phyloP scores from a whole-genome alignment of 139 green algal genomes.

The Helicosporidium sp. region DNA sequence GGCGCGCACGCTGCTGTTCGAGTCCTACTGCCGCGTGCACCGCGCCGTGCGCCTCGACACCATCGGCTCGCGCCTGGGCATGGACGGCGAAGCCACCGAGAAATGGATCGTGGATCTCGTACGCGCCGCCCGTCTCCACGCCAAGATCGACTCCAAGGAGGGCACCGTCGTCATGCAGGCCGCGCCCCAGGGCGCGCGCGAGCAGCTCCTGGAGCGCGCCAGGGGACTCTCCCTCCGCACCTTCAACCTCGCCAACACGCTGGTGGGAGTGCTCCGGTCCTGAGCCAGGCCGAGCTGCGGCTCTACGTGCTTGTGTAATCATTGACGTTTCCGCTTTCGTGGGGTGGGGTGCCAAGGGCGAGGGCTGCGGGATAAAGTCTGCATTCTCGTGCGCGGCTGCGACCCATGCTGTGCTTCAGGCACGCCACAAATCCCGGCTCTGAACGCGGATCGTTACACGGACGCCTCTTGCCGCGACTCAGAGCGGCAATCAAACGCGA shows the following conservation, averaged over 20 bases:
- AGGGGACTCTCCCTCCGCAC: constrained; percentile 65
- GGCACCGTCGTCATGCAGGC: constrained; percentile 87
- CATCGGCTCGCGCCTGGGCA: constrained; percentile 66
- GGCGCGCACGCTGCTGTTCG: constrained; percentile 88
- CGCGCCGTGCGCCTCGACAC: constrained; percentile 72
- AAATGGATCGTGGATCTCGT: constrained; percentile 94
- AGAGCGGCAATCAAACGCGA: too few species aligned
- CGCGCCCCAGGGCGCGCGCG: constrained; percentile 26
- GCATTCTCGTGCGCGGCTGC: too few species aligned
- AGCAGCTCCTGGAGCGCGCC: constrained; percentile 68
- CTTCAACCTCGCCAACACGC: constrained; percentile 72
- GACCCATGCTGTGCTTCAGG: too few species aligned
- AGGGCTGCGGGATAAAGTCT: too few species aligned
- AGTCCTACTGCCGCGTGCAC: constrained; percentile 84
- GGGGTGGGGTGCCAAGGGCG: too few species aligned
- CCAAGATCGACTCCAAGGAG: constrained; percentile 82
- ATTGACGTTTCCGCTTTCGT: too few species aligned
- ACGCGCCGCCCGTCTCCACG: constrained; percentile 74
- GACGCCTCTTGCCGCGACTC: too few species aligned
- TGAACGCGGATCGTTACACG: too few species aligned
- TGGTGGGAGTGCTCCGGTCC: constrained; percentile 29
- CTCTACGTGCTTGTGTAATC: too few species aligned
- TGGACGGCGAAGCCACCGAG: constrained; percentile 62
- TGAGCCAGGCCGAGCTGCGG: too few species aligned
- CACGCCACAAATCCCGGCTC: too few species aligned